Evolutionary conservation across 2,329 filamentous ascomycete genomes (phyloP), one percentile per base, ranked within the genome.

Genomic region (Trichothecium sympodiale): DNA sequence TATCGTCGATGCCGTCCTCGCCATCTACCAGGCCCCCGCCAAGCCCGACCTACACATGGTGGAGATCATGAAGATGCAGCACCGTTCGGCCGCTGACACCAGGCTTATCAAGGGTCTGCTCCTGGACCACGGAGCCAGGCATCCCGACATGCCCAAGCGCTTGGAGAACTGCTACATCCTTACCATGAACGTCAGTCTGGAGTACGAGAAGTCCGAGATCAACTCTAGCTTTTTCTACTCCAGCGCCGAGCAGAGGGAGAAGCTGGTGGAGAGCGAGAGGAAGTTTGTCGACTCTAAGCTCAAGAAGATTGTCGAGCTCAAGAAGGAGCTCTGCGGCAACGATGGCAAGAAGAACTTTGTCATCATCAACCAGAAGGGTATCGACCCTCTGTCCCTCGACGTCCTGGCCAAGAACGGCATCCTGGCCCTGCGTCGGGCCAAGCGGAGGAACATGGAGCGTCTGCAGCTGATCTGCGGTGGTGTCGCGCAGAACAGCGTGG

Each of bases 11-110:
- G 84, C 91, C 40, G 91, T 98, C 33, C 78, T 98, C 38, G 77
- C 91, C 45, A 98, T 98, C 58, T 88, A 95, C 68, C 74, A 87
- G 58, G 69, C 84, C 14, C 85, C 85, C 17, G 78, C 77, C 43
- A 96, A 96, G 67, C 93, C 93, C 38, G 91, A 98, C 63, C 64
- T 98, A 53, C 89, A 96, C 69, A 98, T 98, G 91, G 74, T 98
- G 47, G 91, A 98, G 64, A 96, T 98, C 52, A 98, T 98, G 91
- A 96, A 94, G 60, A 96, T 98, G 89, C 91, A 98, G 67, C 91
- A 98, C 67, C 83, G 89, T 49, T 87, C 85, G 35, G 88, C 89
- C 40, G 85, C 91, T 23, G 91, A 98, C 60, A 98, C 91, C 38
- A 87, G 94, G 61, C 77, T 98, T 40, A 95, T 98, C 59, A 79